A percentile compares a stretch with the other conserved stretches of the same genome.
Conservation (phyloP, 495 filamentous ascomycete species). For the Xylaria palmicola region DNA sequence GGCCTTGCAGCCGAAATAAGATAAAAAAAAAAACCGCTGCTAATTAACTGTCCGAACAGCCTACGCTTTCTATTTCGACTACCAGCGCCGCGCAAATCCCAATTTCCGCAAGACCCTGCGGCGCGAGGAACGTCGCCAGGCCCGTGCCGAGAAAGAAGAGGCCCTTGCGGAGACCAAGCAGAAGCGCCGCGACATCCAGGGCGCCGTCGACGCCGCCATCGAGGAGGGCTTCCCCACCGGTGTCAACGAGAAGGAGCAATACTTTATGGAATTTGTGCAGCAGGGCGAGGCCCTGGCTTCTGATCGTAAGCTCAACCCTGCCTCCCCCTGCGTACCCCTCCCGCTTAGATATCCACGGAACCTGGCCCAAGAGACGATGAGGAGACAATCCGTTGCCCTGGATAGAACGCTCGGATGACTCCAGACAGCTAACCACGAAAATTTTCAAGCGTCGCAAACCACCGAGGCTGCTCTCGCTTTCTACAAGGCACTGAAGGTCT, state of each 20-base stretch:
- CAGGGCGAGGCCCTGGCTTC: slow-evolving; percentile 72
- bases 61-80: slow-evolving; percentile 92
- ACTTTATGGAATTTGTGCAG: slow-evolving; percentile 94
- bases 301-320: slow-evolving; percentile 39
- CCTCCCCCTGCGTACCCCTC: background rate
- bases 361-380: background rate
- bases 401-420: slow-evolving; percentile 12
- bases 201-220: slow-evolving; percentile 71
- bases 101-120: slow-evolving; percentile 84
- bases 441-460: slow-evolving; percentile 60
- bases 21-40: slow-evolving; percentile 61
- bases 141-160: slow-evolving; percentile 73
- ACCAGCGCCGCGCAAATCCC: slow-evolving; percentile 81
- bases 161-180: slow-evolving; percentile 63
- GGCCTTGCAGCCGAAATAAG: no score
- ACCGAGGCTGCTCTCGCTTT: slow-evolving; percentile 90
- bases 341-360: no score
- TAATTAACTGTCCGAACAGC: slow-evolving; percentile 35
- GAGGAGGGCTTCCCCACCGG: slow-evolving; percentile 88
- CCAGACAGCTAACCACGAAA: slow-evolving; percentile 17
- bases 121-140: slow-evolving; percentile 74
- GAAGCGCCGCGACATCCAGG: slow-evolving; percentile 71
- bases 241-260: slow-evolving; percentile 75
- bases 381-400: slow-evolving; percentile 2
- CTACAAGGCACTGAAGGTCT: slow-evolving; percentile 97